Conservation (phyloP, 1,139 yeast genomes). For the Hansenula sp. region DNA sequence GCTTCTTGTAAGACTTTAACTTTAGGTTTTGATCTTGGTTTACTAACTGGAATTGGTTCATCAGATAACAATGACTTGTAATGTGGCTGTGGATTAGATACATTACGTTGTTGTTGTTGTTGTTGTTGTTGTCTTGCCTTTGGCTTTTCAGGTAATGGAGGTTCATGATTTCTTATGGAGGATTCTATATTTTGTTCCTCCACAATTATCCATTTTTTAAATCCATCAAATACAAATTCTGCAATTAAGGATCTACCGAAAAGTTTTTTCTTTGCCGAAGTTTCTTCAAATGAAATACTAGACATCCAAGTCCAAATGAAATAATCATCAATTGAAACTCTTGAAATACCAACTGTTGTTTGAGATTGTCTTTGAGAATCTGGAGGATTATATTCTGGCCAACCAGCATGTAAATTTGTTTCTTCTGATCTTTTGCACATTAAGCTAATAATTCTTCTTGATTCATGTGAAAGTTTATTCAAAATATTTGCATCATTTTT, state of each 20-base stretch:
- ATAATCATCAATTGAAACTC: slow-evolving; percentile 78
- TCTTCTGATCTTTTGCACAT: slow-evolving; percentile 42
- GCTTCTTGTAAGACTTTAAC: slow-evolving; percentile 5
- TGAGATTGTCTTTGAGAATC: slow-evolving; percentile 6
- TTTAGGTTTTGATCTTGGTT: slow-evolving; percentile 4
- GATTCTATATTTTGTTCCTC: slow-evolving; percentile 59
- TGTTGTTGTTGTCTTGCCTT: slow-evolving; percentile 1
- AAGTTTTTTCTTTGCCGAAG: slow-evolving; percentile 54
- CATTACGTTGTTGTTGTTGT: neutral
- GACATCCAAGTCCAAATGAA: slow-evolving; percentile 92
- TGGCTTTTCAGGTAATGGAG: slow-evolving; percentile 18
- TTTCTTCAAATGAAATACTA: slow-evolving; percentile 71
- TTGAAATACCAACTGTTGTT: slow-evolving; percentile 48
- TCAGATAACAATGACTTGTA: slow-evolving; percentile 21
- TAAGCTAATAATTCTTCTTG: slow-evolving; percentile 60
- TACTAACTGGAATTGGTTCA: slow-evolving; percentile 6
- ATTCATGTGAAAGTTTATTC: slow-evolving; percentile 67
- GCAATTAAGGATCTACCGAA: slow-evolving; percentile 81
- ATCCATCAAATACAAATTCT: slow-evolving; percentile 66
- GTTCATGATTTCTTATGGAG: slow-evolving; percentile 21
- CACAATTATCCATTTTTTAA: slow-evolving; percentile 78
- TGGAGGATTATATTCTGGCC: slow-evolving; percentile 24
- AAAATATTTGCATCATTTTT: slow-evolving; percentile 47
- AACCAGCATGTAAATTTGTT: slow-evolving; percentile 35
- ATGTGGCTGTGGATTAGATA: slow-evolving; percentile 13